A percentile compares a stretch with the other conserved stretches of the same genome.
phyloP scores from a whole-genome alignment of 2,329 filamentous ascomycete genomes.

The Venturia nashicola region DNA sequence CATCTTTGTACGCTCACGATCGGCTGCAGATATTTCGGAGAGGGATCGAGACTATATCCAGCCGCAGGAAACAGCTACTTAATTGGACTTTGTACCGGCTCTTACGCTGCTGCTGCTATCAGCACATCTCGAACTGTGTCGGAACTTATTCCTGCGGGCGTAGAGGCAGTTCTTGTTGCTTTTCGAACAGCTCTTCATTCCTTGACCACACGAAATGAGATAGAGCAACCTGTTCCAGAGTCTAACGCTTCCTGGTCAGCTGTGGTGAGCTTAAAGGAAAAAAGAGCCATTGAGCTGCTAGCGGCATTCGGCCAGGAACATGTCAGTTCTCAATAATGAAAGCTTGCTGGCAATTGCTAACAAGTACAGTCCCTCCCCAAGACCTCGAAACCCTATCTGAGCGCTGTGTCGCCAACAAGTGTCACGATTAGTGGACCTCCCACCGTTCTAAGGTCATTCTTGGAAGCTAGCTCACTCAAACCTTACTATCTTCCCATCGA shows the following conservation, averaged over 20 bases:
- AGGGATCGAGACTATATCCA: background rate
- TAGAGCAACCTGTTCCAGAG: slow-evolving; percentile 25
- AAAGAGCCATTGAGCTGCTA: background rate
- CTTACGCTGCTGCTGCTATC: slow-evolving; percentile 31
- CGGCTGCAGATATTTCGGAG: background rate
- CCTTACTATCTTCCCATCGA: slow-evolving; percentile 13
- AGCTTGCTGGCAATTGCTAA: background rate
- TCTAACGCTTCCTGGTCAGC: slow-evolving; percentile 27
- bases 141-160: slow-evolving; percentile 30
- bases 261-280: slow-evolving; percentile 18
- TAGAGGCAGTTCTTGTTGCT: slow-evolving; percentile 29
- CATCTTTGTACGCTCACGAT: background rate
- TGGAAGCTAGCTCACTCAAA: slow-evolving; percentile 15
- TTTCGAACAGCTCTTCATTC: slow-evolving; percentile 37
- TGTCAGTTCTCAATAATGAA: background rate
- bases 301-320: background rate
- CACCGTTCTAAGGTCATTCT: slow-evolving; percentile 16
- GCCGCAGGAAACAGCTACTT: background rate
- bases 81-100: slow-evolving; percentile 32
- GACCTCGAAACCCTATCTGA: background rate
- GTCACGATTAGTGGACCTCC: slow-evolving; percentile 20
- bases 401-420: background rate
- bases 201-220: slow-evolving; percentile 28
- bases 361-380: background rate
- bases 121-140: slow-evolving; percentile 27